Evolutionary conservation across 1,284 basidiomycete genomes (phyloP).

Genomic region (Cutaneotrichosporon spelunceum): DNA sequence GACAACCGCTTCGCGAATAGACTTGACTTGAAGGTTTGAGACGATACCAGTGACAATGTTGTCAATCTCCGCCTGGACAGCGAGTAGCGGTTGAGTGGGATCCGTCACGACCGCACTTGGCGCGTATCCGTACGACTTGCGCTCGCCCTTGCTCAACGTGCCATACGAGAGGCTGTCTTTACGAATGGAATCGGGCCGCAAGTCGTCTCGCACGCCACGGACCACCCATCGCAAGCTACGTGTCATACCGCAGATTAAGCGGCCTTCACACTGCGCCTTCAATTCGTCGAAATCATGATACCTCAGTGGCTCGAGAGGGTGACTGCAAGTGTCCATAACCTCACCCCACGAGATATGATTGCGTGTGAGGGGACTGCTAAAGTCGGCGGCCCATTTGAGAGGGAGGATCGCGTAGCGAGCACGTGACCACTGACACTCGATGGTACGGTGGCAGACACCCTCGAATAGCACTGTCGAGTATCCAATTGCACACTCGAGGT

Average conservation of each 20-base stretch:
- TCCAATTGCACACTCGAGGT: constrained; percentile 19
- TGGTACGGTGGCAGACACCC: constrained; percentile 9
- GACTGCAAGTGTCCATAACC: constrained; percentile 13
- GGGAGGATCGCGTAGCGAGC: constrained; percentile 34
- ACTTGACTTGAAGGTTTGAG: not conserved
- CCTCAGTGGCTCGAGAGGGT: not conserved
- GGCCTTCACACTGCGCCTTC: not conserved
- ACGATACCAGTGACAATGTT: constrained; percentile 23
- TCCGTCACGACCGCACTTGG: not conserved
- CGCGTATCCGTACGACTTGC: not conserved
- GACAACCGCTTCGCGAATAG: not conserved
- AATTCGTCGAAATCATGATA: not conserved
- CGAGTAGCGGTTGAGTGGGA: constrained; percentile 29
- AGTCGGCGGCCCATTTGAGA: constrained; percentile 6
- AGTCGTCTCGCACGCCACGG: constrained; percentile 22
- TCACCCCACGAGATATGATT: constrained; percentile 38
- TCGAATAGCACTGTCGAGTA: not conserved
- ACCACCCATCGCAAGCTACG: constrained; percentile 23
- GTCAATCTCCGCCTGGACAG: constrained; percentile 24
- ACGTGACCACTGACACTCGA: constrained; percentile 14
- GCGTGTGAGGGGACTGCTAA: not conserved
- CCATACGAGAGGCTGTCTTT: not conserved
- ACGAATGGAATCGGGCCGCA: constrained; percentile 7
- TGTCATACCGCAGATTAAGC: constrained; percentile 19
- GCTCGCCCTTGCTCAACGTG: not conserved